Base-by-base conservation (phyloP, 352 stramenopile genomes). In the Phytophthora niederhauseri region DNA sequence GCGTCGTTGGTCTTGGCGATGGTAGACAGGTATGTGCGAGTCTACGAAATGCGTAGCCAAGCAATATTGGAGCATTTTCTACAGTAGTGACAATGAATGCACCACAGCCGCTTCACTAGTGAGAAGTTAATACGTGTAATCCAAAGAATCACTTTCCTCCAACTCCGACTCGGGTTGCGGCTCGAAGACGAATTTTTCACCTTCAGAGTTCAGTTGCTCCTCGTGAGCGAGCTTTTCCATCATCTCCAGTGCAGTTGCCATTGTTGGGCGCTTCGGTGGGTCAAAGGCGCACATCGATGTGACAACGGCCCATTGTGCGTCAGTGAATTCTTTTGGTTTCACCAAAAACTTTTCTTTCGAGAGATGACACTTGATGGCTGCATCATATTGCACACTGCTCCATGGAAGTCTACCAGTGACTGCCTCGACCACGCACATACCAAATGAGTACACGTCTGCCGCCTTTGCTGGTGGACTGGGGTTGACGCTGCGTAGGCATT, bases 261-360 rank as follows among this genome's bases (percentile, higher is more conserved):
- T 24, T 11, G 22, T n/a, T 26, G 55, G 45, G 24, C 64, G 64
- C 38, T 64, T 52, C 11, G 36, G 31, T 31, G 70, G 61, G 5
- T 69, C 55, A 9, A 38, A 60, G 49, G 52, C 58, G 15, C 59
- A 70, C 56, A 77, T 66, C 2, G 38, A 31, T 22, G 24, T 6
- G 8, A 70, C 61, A 26, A 77, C 49, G 1, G 11, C 43, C 70
- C 70, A 73, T n/a, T 48, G 55, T 5, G 52, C 36, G 17, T 59
- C 60, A 24, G 31, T 53, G 34, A 68, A 61, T 51, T 36, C 36
- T 7, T 26, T 45, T 4, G 60, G 38, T 61, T 56, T 31, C 24
- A 4, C 15, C 26, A 64, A 24, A 12, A 64, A 64, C 11, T 19
- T 53, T 26, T 48, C 5, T 2, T 19, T 7, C 14, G 6, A 2